Evolutionary conservation across 768 basidiomycete genomes (phyloP), one percentile per base, ranked within the genome.

Genomic region (Suillus fuscotomentosus): DNA sequence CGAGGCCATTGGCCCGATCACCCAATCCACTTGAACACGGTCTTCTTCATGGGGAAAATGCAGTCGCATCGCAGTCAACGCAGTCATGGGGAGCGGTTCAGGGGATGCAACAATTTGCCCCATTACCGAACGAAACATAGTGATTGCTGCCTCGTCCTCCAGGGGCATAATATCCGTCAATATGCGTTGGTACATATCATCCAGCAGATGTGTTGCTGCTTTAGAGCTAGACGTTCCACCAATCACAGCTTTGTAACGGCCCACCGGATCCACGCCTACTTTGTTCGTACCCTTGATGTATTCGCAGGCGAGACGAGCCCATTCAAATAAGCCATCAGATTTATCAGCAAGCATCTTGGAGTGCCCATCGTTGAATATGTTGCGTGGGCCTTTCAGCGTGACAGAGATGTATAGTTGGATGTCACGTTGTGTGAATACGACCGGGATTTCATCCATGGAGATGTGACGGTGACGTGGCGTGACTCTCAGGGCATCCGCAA

Each of bases 231-330:
- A 24, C 11, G 5, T 36, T 39, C 22, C 31, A 9, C 22, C 7
- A 6, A 53, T 22, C 43, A 59, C 15, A 15, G 61, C 54, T 0
- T 67, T 5, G 8, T 47, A 66, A 0, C 42, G 39, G 2, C 11
- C 48, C 41, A 5, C 15, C 1, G 65, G 41, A 24, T 20, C 50
- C 15, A 20, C 0, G 10, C 65, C 50, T 0, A 57, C 11, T 17
- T 2, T 48, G 39, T 27, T 14, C 0, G 22, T 17, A 6, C 54
- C 8, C 11, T 61, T 66, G 48, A 66, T 66, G 11, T 50, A 66
- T 11, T 67, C 66, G 11, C 66, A 67, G 14, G 66, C 36, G 7
- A 67, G 50, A 43, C 60, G 60, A 20, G 60, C 51, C 65, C 66
- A 67, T 42, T 61, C 53, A 22, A 65, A 65, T 1, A 65, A 24